These are phyloP conservation scores for Hibiscus trionum DNA, from an alignment of 345 rosid species.

Conservation along the genomic window DNA sequence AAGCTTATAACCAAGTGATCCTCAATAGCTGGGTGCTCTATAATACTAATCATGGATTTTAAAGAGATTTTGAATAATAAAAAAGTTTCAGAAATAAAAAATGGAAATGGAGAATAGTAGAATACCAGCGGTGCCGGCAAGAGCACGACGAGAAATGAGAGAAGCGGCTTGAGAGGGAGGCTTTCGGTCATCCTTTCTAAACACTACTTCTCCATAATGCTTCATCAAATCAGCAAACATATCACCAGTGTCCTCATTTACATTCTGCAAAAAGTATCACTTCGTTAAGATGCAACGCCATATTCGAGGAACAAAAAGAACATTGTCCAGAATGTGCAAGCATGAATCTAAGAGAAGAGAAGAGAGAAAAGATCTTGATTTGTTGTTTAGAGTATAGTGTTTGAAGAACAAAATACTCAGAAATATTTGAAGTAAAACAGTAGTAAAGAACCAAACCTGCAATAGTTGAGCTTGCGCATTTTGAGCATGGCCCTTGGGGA, in stretches of 20 bases:
- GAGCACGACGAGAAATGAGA: no score
- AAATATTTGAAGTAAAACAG: no score
- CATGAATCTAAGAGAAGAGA: no score
- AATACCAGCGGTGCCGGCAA: no score
- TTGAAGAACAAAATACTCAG: no score
- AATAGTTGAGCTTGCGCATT: slow-evolving; percentile 97
- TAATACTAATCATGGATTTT: background rate
- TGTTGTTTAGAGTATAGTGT: no score
- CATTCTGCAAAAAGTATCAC: slow-evolving; percentile 42
- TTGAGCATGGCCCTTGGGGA: slow-evolving; percentile 73
- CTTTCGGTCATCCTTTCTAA: slow-evolving; percentile 46
- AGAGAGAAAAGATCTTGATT: no score
- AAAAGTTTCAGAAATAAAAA: no score
- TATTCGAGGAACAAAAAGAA: background rate
- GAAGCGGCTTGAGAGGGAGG: slow-evolving; percentile 16
- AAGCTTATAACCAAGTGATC: background rate
- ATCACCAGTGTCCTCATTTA: slow-evolving; percentile 60
- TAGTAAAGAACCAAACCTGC: no score
- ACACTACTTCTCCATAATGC: slow-evolving; percentile 77
- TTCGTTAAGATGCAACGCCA: background rate
- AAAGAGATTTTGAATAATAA: background rate
- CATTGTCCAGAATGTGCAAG: background rate
- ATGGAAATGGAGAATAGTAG: no score
- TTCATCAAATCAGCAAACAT: slow-evolving; percentile 68
- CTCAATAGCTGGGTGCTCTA: background rate